phyloP scores from a whole-genome alignment of 1,284 basidiomycete genomes.

The Bondarzewia mesenterica region DNA sequence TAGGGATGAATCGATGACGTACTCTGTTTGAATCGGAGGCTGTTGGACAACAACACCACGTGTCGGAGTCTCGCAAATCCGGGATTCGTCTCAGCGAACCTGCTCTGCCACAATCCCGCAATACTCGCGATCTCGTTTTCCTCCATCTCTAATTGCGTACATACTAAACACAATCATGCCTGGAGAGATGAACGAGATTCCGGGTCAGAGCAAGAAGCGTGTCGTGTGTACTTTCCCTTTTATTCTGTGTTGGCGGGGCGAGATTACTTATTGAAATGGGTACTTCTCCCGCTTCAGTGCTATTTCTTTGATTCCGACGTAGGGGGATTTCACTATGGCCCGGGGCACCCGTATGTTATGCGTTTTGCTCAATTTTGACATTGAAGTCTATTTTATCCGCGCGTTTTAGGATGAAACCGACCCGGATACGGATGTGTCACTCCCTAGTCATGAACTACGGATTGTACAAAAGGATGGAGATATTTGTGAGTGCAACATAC shows the following conservation, averaged over 20 bases:
- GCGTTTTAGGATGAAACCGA: slow-evolving; percentile 81
- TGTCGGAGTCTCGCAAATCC: slow-evolving; percentile 4
- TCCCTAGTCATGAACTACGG: slow-evolving; percentile 99
- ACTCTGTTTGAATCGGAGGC: slow-evolving; percentile 14
- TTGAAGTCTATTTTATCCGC: slow-evolving; percentile 1
- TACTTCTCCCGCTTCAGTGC: slow-evolving; percentile 47
- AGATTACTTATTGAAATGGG: not conserved
- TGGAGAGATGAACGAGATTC: slow-evolving; percentile 56
- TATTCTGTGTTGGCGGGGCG: slow-evolving; percentile 3
- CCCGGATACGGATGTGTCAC: slow-evolving; percentile 98
- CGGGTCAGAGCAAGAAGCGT: slow-evolving; percentile 73
- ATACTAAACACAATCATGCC: slow-evolving; percentile 25
- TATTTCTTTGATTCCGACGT: slow-evolving; percentile 99
- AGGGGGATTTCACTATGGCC: slow-evolving; percentile 97
- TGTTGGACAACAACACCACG: slow-evolving; percentile 9
- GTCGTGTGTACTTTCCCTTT: slow-evolving; percentile 52
- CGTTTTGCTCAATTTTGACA: slow-evolving; percentile 1
- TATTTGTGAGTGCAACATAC: slow-evolving; percentile 68
- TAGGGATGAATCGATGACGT: slow-evolving; percentile 4
- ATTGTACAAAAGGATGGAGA: slow-evolving; percentile 95
- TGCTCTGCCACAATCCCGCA: slow-evolving; percentile 2
- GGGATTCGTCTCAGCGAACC: slow-evolving; percentile 8
- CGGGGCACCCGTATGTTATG: slow-evolving; percentile 70
- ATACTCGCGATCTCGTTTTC: slow-evolving; percentile 1
- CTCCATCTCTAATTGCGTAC: not conserved